Base-by-base conservation (phyloP, 2,329 filamentous ascomycete genomes). In the Byssochlamys sp. region DNA sequence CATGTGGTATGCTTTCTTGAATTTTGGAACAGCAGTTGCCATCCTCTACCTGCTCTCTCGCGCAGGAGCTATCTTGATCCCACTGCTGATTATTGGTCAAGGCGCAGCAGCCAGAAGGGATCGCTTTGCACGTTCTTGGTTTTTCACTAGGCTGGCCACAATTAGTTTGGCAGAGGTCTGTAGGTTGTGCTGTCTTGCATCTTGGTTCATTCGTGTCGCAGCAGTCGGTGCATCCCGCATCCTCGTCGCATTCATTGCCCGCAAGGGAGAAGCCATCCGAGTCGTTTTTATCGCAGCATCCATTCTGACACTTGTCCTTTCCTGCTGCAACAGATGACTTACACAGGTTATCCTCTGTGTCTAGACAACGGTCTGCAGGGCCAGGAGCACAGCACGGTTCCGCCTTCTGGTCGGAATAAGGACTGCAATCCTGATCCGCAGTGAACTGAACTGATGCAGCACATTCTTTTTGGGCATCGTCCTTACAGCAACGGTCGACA, bases 321-420 rank as follows among this genome's bases (percentile, higher is more conserved):
- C 2, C 9, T 7, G 24, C 24, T 27, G 49, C 24, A 11, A 27
- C 14, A 51, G 24, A 26, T 12, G 49, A 9, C 9, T 51, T 12
- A 9, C 57, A 57, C 31, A 53, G 52, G 19, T 58, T 53, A 31
- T 52, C 49, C 2, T 56, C 59, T 24, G 39, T n/a, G 33, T 54
- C 35, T 26, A 19, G 28, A 27, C 49, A 29, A n/a, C 11, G 24
- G 53, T 25, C 11, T 24, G n/a, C 39, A 49, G 50, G 19, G 2
- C n/a, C n/a, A 12, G 48, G 27, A 27, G 26, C 14, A 19, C n/a
- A 29, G 25, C 24, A n/a, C 19, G n/a, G 10, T 28, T n/a, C 19
- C 29, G 25, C 4, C 31, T 58, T 35, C 24, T 45, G 33, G 14
- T 45, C 35, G 14, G 12, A 45, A 19, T 14, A 24, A 19, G 14